These are phyloP conservation scores for Backusella psychrophila DNA, from an alignment of 192 early-diverging fungal genomes.

Conservation along the genomic window DNA sequence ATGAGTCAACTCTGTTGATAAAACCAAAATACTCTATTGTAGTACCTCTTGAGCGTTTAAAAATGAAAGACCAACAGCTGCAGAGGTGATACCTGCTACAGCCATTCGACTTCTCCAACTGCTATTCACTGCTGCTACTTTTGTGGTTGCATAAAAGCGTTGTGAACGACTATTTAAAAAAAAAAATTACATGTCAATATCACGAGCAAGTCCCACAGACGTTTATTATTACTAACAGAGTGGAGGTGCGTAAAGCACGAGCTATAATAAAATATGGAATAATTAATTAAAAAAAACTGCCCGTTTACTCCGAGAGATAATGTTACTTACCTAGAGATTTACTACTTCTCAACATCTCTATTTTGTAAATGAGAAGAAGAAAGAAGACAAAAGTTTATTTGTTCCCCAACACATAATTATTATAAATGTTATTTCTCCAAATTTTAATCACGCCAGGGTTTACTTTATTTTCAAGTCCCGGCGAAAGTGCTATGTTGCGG, in stretches of 20 bases:
- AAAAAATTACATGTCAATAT: background rate
- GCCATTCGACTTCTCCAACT: background rate
- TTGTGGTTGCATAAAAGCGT: slow-evolving; percentile 18
- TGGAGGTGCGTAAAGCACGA: background rate
- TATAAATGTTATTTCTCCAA: background rate
- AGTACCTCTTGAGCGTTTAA: slow-evolving; percentile 10
- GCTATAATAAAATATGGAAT: background rate
- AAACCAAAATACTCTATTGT: background rate
- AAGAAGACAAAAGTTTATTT: background rate
- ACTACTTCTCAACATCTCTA: background rate
- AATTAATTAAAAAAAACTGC: background rate
- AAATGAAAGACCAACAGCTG: slow-evolving; percentile 8
- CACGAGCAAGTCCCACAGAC: background rate
- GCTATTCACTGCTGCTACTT: background rate
- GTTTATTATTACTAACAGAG: background rate
- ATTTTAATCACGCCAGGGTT: slow-evolving; percentile 5
- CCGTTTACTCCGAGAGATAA: background rate
- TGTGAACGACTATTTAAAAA: background rate
- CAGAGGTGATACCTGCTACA: background rate
- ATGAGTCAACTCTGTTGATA: background rate
- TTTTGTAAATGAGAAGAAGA: background rate
- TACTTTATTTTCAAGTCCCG: background rate
- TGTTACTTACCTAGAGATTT: background rate
- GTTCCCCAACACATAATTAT: background rate
- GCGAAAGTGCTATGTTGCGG: background rate